Conservation (phyloP, 441 rosid genomes). For the Gossypium lobatum region DNA sequence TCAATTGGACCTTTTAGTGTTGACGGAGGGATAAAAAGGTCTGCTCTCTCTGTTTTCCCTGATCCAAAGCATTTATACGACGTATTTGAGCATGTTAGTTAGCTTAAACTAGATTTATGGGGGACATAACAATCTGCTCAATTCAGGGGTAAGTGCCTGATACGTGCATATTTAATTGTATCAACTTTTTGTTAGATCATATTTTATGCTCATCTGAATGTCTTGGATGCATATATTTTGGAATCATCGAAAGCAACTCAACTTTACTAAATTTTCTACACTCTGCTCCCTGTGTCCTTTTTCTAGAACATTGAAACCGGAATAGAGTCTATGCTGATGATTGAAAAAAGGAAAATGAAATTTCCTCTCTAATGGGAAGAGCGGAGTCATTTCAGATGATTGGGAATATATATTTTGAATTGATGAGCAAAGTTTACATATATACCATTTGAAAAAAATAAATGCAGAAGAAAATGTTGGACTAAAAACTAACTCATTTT, state of each 20-base stretch:
- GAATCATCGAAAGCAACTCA: not conserved
- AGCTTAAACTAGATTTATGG: not conserved
- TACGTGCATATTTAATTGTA: not conserved
- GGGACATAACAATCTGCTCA: not conserved
- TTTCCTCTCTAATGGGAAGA: not conserved
- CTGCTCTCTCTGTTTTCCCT: too few species aligned
- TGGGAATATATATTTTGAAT: not conserved
- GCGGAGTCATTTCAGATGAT: not conserved
- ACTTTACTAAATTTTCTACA: not conserved
- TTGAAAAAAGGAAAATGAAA: not conserved
- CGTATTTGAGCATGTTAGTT: not conserved
- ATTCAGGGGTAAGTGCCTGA: not conserved
- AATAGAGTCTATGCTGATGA: too few species aligned
- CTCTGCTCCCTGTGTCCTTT: not conserved
- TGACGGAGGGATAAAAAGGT: too few species aligned
- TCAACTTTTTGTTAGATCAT: too few species aligned
- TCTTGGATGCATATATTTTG: not conserved
- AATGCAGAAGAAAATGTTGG: not conserved
- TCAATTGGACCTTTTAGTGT: too few species aligned
- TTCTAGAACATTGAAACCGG: too few species aligned
- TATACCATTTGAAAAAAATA: not conserved
- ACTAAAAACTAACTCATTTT: not conserved
- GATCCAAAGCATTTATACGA: not conserved
- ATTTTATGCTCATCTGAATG: not conserved
- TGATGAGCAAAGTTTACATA: not conserved